phyloP scores from a whole-genome alignment of 169 alveolate genomes.

The Babesia bigemina region DNA sequence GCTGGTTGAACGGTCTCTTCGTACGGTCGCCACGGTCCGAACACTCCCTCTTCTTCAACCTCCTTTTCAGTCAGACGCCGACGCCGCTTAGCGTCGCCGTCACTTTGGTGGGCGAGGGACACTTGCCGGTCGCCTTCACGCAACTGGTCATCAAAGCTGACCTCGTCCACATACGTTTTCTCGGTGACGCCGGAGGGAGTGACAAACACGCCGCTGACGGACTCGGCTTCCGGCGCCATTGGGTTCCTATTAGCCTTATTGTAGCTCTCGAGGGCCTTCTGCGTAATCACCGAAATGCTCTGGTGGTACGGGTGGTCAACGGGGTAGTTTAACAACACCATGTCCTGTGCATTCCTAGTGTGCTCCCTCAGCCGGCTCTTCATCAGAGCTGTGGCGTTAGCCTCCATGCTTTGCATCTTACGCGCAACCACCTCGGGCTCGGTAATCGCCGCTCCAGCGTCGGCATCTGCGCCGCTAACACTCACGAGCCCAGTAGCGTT shows the following conservation, averaged over 20 bases:
- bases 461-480: constrained; percentile 14
- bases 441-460: background rate
- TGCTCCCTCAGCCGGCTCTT: constrained; percentile 36
- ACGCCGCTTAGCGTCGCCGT: constrained; percentile 10
- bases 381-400: constrained; percentile 7
- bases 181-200: constrained; percentile 65
- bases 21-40: constrained; percentile 70
- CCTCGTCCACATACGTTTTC: constrained; percentile 53
- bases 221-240: constrained; percentile 3
- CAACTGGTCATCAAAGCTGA: constrained; percentile 46
- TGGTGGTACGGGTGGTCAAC: constrained; percentile 59
- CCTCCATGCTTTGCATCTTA: background rate
- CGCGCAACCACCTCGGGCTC: background rate
- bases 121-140: constrained; percentile 31
- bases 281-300: background rate
- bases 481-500: constrained; percentile 22
- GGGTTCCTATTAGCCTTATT: constrained; percentile 7
- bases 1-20: constrained; percentile 54
- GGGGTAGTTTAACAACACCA: constrained; percentile 57
- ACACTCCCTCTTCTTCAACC: constrained; percentile 34
- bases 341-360: constrained; percentile 30
- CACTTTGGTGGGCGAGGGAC: constrained; percentile 19
- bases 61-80: constrained; percentile 44
- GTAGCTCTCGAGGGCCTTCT: constrained; percentile 15
- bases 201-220: constrained; percentile 39